These are phyloP conservation scores for Leccinum disarticulatum DNA, from an alignment of 768 basidiomycete species.

Conservation along the genomic window DNA sequence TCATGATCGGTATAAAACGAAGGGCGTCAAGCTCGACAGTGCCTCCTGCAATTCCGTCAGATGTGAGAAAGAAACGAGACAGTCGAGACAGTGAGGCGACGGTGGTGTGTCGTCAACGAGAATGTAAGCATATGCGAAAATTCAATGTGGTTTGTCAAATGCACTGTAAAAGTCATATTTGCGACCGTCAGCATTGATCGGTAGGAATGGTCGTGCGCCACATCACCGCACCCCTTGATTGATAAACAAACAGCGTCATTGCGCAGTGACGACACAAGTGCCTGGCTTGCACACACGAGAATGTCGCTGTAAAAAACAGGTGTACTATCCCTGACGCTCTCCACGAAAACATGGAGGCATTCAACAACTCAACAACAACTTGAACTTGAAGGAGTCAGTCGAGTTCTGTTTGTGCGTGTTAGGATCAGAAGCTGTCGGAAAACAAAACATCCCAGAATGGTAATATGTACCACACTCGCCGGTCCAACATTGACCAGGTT, in stretches of 20 bases:
- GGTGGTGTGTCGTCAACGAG: neutral
- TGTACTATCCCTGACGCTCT: neutral
- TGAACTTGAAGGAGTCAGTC: neutral
- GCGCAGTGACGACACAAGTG: constrained; percentile 20
- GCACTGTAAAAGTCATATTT: neutral
- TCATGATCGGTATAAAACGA: constrained; percentile 24
- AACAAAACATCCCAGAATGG: constrained; percentile 22
- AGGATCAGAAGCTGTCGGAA: constrained; percentile 29
- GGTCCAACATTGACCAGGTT: constrained; percentile 1
- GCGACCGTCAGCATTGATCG: constrained; percentile 3
- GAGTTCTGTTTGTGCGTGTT: constrained; percentile 25
- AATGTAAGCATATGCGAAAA: neutral
- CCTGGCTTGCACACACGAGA: constrained; percentile 7
- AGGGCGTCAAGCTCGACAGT: constrained; percentile 1
- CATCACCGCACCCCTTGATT: constrained; percentile 18
- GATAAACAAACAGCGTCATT: constrained; percentile 8
- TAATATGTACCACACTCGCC: neutral
- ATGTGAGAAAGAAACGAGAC: neutral
- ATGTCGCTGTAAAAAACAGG: neutral
- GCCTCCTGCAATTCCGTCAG: constrained; percentile 4
- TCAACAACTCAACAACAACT: neutral
- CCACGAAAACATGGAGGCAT: neutral
- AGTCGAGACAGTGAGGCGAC: neutral
- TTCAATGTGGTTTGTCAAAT: neutral
- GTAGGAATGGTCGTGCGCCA: constrained; percentile 15